These are phyloP conservation scores for Biscogniauxia marginata DNA, from an alignment of 2,329 filamentous ascomycete genomes.

Conservation along the genomic window DNA sequence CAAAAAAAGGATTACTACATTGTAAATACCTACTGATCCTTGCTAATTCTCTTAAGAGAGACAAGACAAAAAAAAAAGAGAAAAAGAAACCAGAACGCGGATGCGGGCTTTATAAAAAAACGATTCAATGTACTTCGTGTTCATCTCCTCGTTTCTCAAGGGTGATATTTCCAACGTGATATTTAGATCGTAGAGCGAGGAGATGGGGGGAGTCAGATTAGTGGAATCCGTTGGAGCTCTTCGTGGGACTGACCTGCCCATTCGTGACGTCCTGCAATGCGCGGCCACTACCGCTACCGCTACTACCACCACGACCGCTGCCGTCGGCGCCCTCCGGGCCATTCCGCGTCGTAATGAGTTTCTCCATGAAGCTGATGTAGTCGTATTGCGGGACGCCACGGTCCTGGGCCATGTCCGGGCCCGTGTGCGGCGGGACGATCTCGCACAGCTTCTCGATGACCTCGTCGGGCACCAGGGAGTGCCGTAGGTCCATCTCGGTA, in stretches of 20 bases:
- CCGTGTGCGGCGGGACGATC: constrained; percentile 81
- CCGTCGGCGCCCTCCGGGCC: no score
- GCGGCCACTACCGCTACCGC: constrained; percentile 28
- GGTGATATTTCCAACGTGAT: not conserved
- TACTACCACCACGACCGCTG: not conserved
- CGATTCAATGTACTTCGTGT: not conserved
- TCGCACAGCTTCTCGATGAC: constrained; percentile 90
- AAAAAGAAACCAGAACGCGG: not conserved
- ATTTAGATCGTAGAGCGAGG: not conserved
- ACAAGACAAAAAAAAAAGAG: not conserved
- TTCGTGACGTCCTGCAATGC: constrained; percentile 29
- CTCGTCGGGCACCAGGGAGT: constrained; percentile 93
- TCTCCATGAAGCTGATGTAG: constrained; percentile 97
- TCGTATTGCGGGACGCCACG: constrained; percentile 85
- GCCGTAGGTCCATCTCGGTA: constrained; percentile 92
- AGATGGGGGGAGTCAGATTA: constrained; percentile 6
- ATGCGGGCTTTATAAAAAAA: not conserved
- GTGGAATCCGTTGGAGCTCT: constrained; percentile 25
- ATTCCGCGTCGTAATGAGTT: constrained; percentile 54
- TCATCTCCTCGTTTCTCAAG: not conserved
- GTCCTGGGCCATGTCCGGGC: constrained; percentile 84
- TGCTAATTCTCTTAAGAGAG: not conserved
- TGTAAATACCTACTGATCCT: not conserved
- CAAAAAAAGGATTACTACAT: not conserved
- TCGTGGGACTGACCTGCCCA: constrained; percentile 30